Percentiles rank a stretch among this genome's conserved stretches.
Conservation (phyloP, 148 eudicot genomes). For the Vaccinium vitisidaea region DNA sequence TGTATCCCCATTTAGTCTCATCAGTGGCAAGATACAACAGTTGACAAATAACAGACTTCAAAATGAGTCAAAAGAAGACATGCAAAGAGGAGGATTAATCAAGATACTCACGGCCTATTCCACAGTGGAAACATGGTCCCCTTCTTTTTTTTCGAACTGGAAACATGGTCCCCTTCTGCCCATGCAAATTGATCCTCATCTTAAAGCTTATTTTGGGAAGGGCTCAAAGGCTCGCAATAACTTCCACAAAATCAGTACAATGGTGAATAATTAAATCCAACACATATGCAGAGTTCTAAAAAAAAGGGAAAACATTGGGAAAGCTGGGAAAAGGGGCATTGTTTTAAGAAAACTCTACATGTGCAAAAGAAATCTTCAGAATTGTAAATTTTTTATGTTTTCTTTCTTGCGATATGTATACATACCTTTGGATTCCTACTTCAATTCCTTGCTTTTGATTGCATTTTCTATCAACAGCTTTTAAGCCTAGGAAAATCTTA, state of each 20-base stretch:
- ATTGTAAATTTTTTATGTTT: neutral
- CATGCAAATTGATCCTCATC: slow-evolving; percentile 12
- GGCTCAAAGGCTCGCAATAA: neutral
- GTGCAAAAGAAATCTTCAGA: neutral
- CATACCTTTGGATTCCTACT: slow-evolving; percentile 4
- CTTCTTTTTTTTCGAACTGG: neutral
- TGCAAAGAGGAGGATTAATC: neutral
- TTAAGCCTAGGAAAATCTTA: neutral
- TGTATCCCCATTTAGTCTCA: neutral
- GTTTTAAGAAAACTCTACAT: neutral
- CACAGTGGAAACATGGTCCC: slow-evolving; percentile 29
- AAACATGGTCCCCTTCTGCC: neutral
- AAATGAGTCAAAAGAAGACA: slow-evolving; percentile 3
- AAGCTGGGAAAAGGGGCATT: neutral
- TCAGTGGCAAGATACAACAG: neutral
- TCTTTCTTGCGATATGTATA: neutral
- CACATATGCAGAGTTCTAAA: neutral
- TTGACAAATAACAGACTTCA: neutral
- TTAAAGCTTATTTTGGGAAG: neutral
- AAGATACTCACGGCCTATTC: slow-evolving; percentile 27
- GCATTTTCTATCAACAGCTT: neutral
- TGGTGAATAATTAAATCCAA: neutral
- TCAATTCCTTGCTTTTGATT: slow-evolving; percentile 4
- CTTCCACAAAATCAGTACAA: neutral
- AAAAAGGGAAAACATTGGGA: neutral